Conservation (phyloP, 352 stramenopile genomes). For the Phytopythium boreale region DNA sequence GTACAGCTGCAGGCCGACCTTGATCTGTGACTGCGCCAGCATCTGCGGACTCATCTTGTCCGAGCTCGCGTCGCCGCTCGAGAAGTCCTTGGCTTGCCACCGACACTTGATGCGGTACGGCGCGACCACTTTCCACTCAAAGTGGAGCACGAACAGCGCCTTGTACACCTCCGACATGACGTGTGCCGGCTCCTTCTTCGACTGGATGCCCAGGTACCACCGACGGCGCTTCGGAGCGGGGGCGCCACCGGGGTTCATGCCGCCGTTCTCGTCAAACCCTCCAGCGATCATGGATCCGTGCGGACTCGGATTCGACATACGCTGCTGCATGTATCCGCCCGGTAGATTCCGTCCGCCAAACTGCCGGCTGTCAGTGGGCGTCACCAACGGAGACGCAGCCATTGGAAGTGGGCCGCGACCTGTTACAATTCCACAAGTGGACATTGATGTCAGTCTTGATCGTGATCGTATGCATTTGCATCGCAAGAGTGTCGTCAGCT, state of each 20-base stretch:
- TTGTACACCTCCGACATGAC: slow-evolving; percentile 99
- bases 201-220: slow-evolving; percentile 99
- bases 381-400: slow-evolving; percentile 74
- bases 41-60: slow-evolving; percentile 24
- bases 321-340: slow-evolving; percentile 13
- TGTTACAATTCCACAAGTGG: slow-evolving; percentile 7
- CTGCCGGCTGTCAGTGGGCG: slow-evolving; percentile 58
- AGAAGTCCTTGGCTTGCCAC: slow-evolving; percentile 81
- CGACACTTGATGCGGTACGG: slow-evolving; percentile 97
- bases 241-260: slow-evolving; percentile 13
- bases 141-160: slow-evolving; percentile 94
- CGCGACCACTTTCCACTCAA: slow-evolving; percentile 96
- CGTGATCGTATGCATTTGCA: background rate
- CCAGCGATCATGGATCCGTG: slow-evolving; percentile 3
- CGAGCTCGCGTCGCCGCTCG: slow-evolving; percentile 12
- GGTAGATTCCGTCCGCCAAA: slow-evolving; percentile 57
- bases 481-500: background rate
- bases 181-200: slow-evolving; percentile 98
- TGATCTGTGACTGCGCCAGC: slow-evolving; percentile 67
- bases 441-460: background rate
- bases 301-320: slow-evolving; percentile 19
- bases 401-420: slow-evolving; percentile 76
- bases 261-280: slow-evolving; percentile 34
- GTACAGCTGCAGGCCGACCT: slow-evolving; percentile 96
- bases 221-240: slow-evolving; percentile 75